Conservation (phyloP, 306 rosid genomes). For the Carpinus fangiana region DNA sequence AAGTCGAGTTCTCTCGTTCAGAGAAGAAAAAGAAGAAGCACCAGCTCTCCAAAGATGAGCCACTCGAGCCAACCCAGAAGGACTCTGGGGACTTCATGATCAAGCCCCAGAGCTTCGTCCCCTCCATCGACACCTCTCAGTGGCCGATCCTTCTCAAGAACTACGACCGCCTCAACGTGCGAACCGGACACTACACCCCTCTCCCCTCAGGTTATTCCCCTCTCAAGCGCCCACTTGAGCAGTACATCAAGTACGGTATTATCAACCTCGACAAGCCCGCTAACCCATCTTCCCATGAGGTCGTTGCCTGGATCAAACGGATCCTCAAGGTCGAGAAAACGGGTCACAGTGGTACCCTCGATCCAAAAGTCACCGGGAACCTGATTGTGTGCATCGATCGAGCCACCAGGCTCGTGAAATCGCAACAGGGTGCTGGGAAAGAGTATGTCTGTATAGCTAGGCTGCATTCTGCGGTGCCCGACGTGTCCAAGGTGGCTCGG, state of each 20-base stretch:
- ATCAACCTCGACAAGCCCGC: conserved; percentile 83
- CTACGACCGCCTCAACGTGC: conserved; percentile 82
- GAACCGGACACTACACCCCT: conserved; percentile 89
- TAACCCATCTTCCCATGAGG: conserved; percentile 89
- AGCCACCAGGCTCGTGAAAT: conserved; percentile 77
- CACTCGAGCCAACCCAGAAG: conserved; percentile 24
- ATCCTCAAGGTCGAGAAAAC: conserved; percentile 78
- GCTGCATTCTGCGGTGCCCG: conserved; percentile 67
- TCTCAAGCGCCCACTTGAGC: conserved; percentile 67
- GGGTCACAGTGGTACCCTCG: conserved; percentile 85
- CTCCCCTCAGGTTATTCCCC: conserved; percentile 75
- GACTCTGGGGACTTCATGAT: conserved; percentile 52
- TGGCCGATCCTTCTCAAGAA: conserved; percentile 92
- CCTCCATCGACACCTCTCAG: conserved; percentile 66
- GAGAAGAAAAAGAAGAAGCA: conserved; percentile 61
- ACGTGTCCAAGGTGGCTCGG: conserved; percentile 64
- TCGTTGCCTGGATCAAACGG: conserved; percentile 82
- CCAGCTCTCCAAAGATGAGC: conserved; percentile 16
- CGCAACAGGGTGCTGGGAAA: conserved; percentile 85
- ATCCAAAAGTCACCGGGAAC: conserved; percentile 84
- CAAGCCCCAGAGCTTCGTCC: conserved; percentile 67
- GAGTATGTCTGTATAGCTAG: conserved; percentile 87
- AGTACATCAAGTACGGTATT: conserved; percentile 72
- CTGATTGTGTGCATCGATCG: conserved; percentile 79
- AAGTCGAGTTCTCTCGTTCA: conserved; percentile 37